These are phyloP conservation scores for Bryoglossum gracile DNA, from an alignment of 495 filamentous ascomycete genomes.

Conservation along the genomic window DNA sequence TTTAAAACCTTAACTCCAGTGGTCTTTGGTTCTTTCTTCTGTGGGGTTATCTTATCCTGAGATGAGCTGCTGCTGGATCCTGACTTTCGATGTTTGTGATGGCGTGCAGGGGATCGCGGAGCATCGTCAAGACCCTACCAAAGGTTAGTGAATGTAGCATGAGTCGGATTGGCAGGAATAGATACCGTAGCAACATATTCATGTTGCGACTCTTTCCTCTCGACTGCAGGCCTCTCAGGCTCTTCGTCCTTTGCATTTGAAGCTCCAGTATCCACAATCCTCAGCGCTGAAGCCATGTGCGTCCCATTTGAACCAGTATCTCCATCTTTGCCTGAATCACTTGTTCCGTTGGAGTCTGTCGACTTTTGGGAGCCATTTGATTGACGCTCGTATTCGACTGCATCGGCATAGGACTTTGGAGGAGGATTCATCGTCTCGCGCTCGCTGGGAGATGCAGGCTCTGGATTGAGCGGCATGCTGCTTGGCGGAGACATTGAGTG, in stretches of 20 bases:
- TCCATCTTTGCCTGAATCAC: constrained; percentile 1
- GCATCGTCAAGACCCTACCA: constrained; percentile 22
- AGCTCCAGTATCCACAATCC: constrained; percentile 17
- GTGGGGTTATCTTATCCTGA: constrained; percentile 6
- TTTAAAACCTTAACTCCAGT: constrained; percentile 3
- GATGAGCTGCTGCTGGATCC: constrained; percentile 17
- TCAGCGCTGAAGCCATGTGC: constrained; percentile 14
- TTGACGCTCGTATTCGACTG: constrained; percentile 13
- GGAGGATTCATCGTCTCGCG: constrained; percentile 15
- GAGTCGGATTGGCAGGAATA: neutral
- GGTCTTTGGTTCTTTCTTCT: constrained; percentile 4
- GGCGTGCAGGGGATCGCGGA: constrained; percentile 14
- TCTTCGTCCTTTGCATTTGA: neutral
- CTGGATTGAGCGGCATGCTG: constrained; percentile 7
- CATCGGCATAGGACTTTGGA: constrained; percentile 24
- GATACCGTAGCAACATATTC: constrained; percentile 18
- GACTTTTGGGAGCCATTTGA: constrained; percentile 1
- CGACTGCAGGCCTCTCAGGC: constrained; percentile 4
- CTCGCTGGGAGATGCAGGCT: constrained; percentile 15
- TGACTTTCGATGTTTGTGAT: constrained; percentile 18
- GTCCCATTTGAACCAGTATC: neutral
- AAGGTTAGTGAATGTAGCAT: neutral
- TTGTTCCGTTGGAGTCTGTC: neutral
- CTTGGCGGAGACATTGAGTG: constrained; percentile 14
- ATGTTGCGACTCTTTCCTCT: constrained; percentile 15